These are phyloP conservation scores for Phytophthora hybrid DNA, from an alignment of 352 stramenopile genomes.

Conservation along the genomic window DNA sequence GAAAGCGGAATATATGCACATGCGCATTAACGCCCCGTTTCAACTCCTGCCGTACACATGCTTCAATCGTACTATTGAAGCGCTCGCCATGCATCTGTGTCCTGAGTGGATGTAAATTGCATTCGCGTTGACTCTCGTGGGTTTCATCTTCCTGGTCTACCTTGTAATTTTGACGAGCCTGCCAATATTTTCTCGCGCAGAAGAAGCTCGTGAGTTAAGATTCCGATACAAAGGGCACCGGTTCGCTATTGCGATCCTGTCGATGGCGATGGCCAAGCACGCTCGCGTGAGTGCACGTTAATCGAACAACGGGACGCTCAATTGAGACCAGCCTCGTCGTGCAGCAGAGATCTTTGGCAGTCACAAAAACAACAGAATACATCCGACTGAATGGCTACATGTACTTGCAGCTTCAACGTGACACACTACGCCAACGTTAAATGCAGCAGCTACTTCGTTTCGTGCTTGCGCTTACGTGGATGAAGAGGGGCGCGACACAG, in stretches of 20 bases:
- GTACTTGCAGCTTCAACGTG: too few relatives aligned
- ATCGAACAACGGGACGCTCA: too few relatives aligned
- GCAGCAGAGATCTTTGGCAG: too few relatives aligned
- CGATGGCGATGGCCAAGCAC: too few relatives aligned
- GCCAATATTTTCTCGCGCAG: slow-evolving; percentile 70
- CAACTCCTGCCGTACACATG: slow-evolving; percentile 87
- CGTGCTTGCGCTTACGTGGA: too few relatives aligned
- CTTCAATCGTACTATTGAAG: slow-evolving; percentile 86
- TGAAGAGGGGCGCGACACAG: slow-evolving; percentile 46
- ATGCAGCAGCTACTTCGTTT: too few relatives aligned
- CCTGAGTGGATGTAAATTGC: slow-evolving; percentile 88
- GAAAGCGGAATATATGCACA: slow-evolving; percentile 90
- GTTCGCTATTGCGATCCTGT: too few relatives aligned
- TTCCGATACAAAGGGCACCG: slow-evolving; percentile 25
- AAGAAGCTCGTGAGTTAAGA: slow-evolving; percentile 60
- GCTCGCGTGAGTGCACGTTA: too few relatives aligned
- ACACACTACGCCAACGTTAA: too few relatives aligned
- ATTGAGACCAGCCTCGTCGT: too few relatives aligned
- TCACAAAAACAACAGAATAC: too few relatives aligned
- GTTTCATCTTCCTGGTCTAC: slow-evolving; percentile 81
- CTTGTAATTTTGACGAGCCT: slow-evolving; percentile 80
- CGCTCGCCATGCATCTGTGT: slow-evolving; percentile 84
- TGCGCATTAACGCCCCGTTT: slow-evolving; percentile 89
- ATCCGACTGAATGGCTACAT: too few relatives aligned
- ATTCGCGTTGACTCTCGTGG: slow-evolving; percentile 83